Evolutionary conservation across 768 basidiomycete species (phyloP), one percentile per base, ranked within the genome.

Genomic region (Leccinum fibrillosum): DNA sequence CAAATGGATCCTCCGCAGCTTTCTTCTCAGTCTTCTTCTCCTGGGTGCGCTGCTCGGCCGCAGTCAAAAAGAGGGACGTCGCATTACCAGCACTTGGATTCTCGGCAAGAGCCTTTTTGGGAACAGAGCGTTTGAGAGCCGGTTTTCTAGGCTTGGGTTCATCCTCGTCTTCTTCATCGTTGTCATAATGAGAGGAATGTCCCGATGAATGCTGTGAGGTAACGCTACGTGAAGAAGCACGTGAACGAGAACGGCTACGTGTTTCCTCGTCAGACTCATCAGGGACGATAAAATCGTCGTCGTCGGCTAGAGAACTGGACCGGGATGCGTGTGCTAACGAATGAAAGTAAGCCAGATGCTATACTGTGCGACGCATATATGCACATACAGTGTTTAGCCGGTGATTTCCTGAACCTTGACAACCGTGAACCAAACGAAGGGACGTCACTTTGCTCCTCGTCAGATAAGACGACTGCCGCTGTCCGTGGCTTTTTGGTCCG

Each of bases 1-100:
- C 66, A 69, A 86, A 97, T 1, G 90, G 84, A 58, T 84, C 80
- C 57, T 98, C 94, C 7, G 82, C 74, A 2, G 85, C 79, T 69
- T 92, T 88, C 77, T 96, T 95, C 56, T 88, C 86, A 13, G 85
- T 84, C 70, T 93, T 96, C 70, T 86, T 89, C 37, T 84, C 82
- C 66, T 86, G 82, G 49, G 84, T 80, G 6, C 89, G 81, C 62
- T 81, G 81, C 69, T 95, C 94, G 2, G 95, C 94, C 7, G 86
- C 86, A 15, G 94, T 96, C 56, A 94, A 76, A 74, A 95, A 91
- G 9, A 73, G 70, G 44, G 71, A 73, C 37, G 69, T 69, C 5
- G 54, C 69, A 25, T 74, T 72, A 47, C 68, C 66, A 25, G 70
- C 70, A 26, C 69, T 64, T 17, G 71, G 54, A n/a, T 63, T 61